Evolutionary conservation across 176 grass and related monocot species (phyloP).

Genomic region (Ampelocalamus luodianensis): DNA sequence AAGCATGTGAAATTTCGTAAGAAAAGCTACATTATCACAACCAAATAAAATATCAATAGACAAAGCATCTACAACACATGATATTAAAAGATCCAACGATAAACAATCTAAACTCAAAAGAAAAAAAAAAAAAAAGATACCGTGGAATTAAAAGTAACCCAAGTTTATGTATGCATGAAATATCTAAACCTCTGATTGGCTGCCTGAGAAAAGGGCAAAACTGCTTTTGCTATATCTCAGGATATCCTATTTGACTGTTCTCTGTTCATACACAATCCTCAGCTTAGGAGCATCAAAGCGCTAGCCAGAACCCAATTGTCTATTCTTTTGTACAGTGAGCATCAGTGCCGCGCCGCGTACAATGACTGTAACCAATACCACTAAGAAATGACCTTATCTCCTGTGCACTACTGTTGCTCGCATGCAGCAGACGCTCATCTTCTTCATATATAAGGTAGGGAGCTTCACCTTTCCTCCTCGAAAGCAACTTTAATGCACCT

Average conservation of each 20-base stretch:
- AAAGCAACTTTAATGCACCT: slow-evolving; percentile 69
- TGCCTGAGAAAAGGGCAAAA: slow-evolving; percentile 3
- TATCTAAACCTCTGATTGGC: slow-evolving; percentile 20
- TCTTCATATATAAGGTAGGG: slow-evolving; percentile 95
- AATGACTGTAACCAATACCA: slow-evolving; percentile 78
- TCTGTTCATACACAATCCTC: slow-evolving; percentile 5
- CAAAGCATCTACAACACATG: slow-evolving; percentile 7
- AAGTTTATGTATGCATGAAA: background rate
- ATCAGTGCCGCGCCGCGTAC: slow-evolving; percentile 62
- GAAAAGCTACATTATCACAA: background rate
- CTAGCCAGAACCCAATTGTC: slow-evolving; percentile 18
- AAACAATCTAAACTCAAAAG: background rate
- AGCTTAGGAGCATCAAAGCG: slow-evolving; percentile 12
- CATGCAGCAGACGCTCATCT: slow-evolving; percentile 78
- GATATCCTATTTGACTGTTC: slow-evolving; percentile 23
- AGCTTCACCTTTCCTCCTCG: slow-evolving; percentile 76
- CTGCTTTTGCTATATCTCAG: slow-evolving; percentile 6
- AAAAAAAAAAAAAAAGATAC: background rate
- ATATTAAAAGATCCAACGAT: slow-evolving; percentile 15
- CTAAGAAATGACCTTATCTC: slow-evolving; percentile 81
- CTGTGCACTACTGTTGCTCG: slow-evolving; percentile 76
- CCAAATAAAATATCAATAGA: slow-evolving; percentile 21
- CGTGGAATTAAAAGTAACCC: background rate
- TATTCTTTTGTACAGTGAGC: slow-evolving; percentile 85
- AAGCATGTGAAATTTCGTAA: background rate